Evolutionary conservation across 2,329 filamentous ascomycete species (phyloP).

Genomic region (Trichoderma sp.): DNA sequence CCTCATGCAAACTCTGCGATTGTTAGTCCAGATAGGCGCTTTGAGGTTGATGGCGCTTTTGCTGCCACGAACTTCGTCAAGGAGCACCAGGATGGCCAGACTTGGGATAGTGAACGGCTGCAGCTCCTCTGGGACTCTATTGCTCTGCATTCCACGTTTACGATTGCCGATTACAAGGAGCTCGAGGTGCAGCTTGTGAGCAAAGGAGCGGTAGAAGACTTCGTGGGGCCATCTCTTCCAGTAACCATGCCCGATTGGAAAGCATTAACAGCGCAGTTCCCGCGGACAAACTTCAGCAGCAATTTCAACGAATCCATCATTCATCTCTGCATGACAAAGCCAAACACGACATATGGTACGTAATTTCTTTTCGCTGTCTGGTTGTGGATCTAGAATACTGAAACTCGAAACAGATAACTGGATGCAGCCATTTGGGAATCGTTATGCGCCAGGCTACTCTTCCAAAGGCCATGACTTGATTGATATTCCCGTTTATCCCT

Average conservation of each 20-base stretch:
- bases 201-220: background rate
- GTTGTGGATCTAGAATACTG: background rate
- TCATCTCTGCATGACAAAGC: background rate
- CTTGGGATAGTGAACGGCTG: background rate
- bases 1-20: background rate
- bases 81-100: background rate
- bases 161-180: background rate
- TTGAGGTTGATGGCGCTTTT: slow-evolving; percentile 12
- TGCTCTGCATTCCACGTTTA: background rate
- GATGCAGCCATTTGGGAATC: slow-evolving; percentile 3
- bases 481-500: background rate
- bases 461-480: slow-evolving; percentile 2
- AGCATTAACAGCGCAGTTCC: background rate
- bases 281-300: background rate
- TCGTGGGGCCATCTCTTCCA: background rate
- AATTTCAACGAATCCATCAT: slow-evolving; percentile 13
- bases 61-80: background rate
- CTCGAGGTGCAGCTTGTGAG: slow-evolving; percentile 8
- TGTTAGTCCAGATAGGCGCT: background rate
- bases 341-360: background rate
- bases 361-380: background rate
- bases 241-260: background rate
- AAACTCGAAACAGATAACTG: background rate
- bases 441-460: background rate
- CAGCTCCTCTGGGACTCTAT: background rate